Evolutionary conservation across 1,139 yeast genomes (phyloP).

Genomic region (Chernovozyma sophiae-reginae): DNA sequence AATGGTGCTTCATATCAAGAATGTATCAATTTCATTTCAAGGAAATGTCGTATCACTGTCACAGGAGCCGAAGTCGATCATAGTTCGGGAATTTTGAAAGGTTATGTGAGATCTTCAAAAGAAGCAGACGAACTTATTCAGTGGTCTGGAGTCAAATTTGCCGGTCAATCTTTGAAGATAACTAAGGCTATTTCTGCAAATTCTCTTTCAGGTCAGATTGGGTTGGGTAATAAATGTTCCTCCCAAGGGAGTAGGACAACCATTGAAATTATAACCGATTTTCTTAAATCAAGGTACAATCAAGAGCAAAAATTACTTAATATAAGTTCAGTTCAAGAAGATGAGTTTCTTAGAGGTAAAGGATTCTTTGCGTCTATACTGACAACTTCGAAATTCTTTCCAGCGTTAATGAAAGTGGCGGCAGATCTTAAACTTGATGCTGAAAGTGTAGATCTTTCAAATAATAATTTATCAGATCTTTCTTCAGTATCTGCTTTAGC

Average conservation of each 20-base stretch:
- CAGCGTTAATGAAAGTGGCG: constrained; percentile 87
- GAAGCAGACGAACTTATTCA: constrained; percentile 59
- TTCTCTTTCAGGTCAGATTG: constrained; percentile 16
- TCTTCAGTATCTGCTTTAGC: constrained; percentile 62
- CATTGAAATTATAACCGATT: constrained; percentile 56
- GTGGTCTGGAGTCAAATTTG: constrained; percentile 77
- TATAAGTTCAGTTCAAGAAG: constrained; percentile 63
- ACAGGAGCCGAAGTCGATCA: constrained; percentile 42
- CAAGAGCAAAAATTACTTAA: constrained; percentile 64
- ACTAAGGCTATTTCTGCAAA: constrained; percentile 29
- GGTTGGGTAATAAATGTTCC: constrained; percentile 3
- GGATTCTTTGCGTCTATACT: constrained; percentile 66
- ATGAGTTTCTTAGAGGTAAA: constrained; percentile 53
- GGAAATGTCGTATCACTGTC: constrained; percentile 61
- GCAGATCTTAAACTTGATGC: constrained; percentile 49
- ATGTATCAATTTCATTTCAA: constrained; percentile 60
- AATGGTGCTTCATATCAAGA: constrained; percentile 72
- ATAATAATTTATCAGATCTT: constrained; percentile 64
- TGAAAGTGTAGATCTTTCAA: constrained; percentile 72
- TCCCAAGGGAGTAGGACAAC: constrained; percentile 28
- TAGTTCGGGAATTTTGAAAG: constrained; percentile 48
- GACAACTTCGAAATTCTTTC: constrained; percentile 73
- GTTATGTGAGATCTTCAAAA: constrained; percentile 47
- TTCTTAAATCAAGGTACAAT: constrained; percentile 65
- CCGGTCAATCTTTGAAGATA: constrained; percentile 65